Conservation (phyloP, 352 stramenopile species). For the Phytophthora idaei region DNA sequence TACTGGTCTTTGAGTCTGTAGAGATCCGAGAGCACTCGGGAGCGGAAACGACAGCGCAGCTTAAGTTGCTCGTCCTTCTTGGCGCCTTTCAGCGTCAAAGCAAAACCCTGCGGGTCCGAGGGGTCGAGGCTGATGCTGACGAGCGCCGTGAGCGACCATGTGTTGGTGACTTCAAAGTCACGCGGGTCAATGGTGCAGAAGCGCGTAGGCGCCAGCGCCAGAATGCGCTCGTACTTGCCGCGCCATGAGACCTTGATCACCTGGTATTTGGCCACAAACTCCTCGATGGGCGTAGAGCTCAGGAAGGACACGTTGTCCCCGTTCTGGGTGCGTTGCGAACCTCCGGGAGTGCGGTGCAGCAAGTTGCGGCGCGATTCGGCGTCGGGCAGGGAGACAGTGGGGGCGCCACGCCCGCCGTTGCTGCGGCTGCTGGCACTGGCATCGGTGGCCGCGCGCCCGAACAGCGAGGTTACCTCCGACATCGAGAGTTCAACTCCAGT, state of each 20-base stretch:
- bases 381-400: constrained; percentile 20
- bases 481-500: neutral
- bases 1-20: constrained; percentile 71
- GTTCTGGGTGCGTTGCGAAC: constrained; percentile 4
- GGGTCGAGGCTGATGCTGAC: constrained; percentile 64
- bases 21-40: constrained; percentile 79
- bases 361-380: constrained; percentile 30
- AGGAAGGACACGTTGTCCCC: constrained; percentile 23
- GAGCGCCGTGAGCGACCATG: constrained; percentile 73
- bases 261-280: constrained; percentile 86
- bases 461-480: constrained; percentile 1
- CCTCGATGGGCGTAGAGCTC: constrained; percentile 59
- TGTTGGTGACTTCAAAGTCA: constrained; percentile 90
- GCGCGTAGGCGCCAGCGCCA: constrained; percentile 76
- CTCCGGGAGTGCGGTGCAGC: constrained; percentile 1
- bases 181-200: constrained; percentile 89
- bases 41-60: constrained; percentile 77
- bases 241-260: constrained; percentile 86
- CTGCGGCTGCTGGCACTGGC: constrained; percentile 3
- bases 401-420: constrained; percentile 1
- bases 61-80: constrained; percentile 90
- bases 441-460: constrained; percentile 8
- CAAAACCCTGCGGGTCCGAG: constrained; percentile 66
- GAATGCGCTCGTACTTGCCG: constrained; percentile 88
- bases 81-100: constrained; percentile 59